These are phyloP conservation scores for Talaromyces sp. DNA, from an alignment of 2,329 filamentous ascomycete species.

Conservation along the genomic window DNA sequence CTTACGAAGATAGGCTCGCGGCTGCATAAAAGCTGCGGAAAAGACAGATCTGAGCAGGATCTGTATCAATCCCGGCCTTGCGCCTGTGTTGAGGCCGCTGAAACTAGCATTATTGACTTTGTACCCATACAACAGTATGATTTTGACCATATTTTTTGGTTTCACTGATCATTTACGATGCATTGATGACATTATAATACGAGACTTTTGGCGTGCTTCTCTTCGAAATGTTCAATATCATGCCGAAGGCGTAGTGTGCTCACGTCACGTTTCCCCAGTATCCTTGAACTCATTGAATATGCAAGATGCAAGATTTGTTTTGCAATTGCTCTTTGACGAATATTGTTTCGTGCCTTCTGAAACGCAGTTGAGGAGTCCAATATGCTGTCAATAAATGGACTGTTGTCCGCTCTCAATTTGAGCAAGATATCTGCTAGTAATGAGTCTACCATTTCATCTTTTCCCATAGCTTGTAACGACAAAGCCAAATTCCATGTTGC, in stretches of 20 bases:
- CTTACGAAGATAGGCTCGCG: constrained; percentile 13
- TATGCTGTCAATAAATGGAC: neutral
- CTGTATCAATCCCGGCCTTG: neutral
- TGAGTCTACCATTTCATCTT: neutral
- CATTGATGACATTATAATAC: neutral
- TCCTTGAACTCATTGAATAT: neutral
- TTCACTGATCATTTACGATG: too few relatives aligned
- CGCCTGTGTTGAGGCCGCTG: neutral
- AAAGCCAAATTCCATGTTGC: neutral
- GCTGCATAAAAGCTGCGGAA: neutral
- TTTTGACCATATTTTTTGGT: neutral
- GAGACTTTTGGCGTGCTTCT: neutral
- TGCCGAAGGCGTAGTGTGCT: neutral
- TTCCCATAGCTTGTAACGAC: neutral
- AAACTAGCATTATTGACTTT: neutral
- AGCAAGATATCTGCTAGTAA: neutral
- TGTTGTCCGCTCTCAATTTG: neutral
- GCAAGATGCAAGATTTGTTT: neutral
- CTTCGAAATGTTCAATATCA: neutral
- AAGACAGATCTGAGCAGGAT: too few relatives aligned
- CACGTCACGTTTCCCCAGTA: neutral
- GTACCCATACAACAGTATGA: neutral
- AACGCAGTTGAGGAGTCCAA: neutral
- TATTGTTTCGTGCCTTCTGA: neutral
- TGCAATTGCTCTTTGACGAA: neutral